Base-by-base conservation (phyloP, 2,329 filamentous ascomycete genomes). In the Celoporthe dispersa region DNA sequence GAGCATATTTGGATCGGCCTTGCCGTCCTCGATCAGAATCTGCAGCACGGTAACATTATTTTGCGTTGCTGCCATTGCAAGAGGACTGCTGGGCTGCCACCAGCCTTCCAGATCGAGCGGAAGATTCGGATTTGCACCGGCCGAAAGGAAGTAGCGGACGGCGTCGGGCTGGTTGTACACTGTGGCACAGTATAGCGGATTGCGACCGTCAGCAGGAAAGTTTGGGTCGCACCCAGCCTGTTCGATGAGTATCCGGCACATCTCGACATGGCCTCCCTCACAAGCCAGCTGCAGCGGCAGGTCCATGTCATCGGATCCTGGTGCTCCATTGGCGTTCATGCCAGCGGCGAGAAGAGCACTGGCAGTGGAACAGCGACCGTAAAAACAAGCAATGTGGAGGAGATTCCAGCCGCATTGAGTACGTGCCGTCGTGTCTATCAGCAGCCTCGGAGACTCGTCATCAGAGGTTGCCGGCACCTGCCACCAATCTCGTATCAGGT, bases 401-500 rank as follows among this genome's bases (percentile, higher is more conserved):
- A 60, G 3, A 9, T 35, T n/a, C 55, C 55, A 60, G 1, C 55
- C 55, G 12, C 1, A 1, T 11, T 8, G 11, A 16, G 14, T 16
- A 33, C 28, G 16, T 12, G 55, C 14, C 55, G 28, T 19, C 31
- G 16, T 59, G 28, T 59, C 55, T 31, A 59, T 59, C 28, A 22
- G 16, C 16, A 59, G 28, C 35, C 14, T 22, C 16, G 28, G 25
- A 28, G 22, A 11, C 4, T 59, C 55, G 7, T 7, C 35, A 62
- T 41, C 11, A 14, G 33, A 41, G 6, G n/a, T 19, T n/a, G 5
- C 19, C 22, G 11, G 22, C 33, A 19, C 37, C 33, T 62, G 22
- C 59, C 59, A 62, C 59, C 59, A 62, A 28, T 39, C 33, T 19
- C 19, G 59, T 39, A 62, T 19, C 7, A 62, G n/a, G n/a, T 62